Conservation (phyloP, 2,329 filamentous ascomycete species). For the Xylaria sp. region DNA sequence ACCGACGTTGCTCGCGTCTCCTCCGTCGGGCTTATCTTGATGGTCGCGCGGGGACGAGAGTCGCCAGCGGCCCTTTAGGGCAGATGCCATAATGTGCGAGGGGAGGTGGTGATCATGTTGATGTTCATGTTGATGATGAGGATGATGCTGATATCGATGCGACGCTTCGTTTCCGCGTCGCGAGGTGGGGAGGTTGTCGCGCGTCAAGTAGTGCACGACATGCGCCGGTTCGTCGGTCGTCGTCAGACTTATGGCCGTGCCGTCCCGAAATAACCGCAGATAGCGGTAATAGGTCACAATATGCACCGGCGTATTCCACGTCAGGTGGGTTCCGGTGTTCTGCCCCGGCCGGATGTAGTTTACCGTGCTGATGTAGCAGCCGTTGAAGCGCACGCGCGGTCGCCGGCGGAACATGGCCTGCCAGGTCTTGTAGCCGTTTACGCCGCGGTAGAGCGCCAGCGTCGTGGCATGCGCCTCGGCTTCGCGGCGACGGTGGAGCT, state of each 20-base stretch:
- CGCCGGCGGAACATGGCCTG: slow-evolving; percentile 80
- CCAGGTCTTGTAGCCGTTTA: slow-evolving; percentile 63
- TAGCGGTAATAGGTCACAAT: slow-evolving; percentile 99
- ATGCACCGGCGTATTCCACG: slow-evolving; percentile 86
- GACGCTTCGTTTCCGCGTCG: slow-evolving; percentile 52
- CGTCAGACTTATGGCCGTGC: slow-evolving; percentile 81
- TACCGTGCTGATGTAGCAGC: slow-evolving; percentile 95
- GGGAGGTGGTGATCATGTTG: slow-evolving; percentile 46
- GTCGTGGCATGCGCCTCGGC: slow-evolving; percentile 54
- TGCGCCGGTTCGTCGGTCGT: slow-evolving; percentile 85
- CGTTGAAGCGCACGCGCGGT: slow-evolving; percentile 91
- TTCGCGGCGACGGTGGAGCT: slow-evolving; percentile 51
- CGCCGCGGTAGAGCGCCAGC: slow-evolving; percentile 54
- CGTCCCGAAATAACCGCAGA: slow-evolving; percentile 92
- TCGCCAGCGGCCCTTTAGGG: slow-evolving; percentile 68
- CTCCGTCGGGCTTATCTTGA: slow-evolving; percentile 44
- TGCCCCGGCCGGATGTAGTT: slow-evolving; percentile 92
- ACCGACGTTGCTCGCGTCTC: slow-evolving; percentile 36
- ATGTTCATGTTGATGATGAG: slow-evolving; percentile 46
- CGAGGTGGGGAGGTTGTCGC: slow-evolving; percentile 68
- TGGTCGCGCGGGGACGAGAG: slow-evolving; percentile 55
- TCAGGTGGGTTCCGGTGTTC: slow-evolving; percentile 73
- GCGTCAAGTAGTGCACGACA: slow-evolving; percentile 85
- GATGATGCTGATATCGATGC: slow-evolving; percentile 32
- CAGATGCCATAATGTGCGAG: slow-evolving; percentile 73